Evolutionary conservation across 2,329 filamentous ascomycete genomes (phyloP), one percentile per base, ranked within the genome.

Genomic region (Paraphaeosphaeria minitans): DNA sequence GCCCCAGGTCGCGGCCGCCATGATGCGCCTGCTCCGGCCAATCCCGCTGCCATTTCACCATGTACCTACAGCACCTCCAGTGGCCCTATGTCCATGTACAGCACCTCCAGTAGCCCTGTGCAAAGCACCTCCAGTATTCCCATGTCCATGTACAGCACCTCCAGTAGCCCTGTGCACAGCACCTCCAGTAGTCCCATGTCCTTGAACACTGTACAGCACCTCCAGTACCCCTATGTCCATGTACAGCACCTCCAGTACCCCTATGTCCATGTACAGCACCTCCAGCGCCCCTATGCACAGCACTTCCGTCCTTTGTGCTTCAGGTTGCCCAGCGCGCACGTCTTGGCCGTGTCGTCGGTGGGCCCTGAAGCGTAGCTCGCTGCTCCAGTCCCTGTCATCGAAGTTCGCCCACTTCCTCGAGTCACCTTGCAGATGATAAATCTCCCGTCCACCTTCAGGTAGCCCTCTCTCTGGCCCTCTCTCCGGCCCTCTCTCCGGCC

Each of bases 1-100:
- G 48, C 12, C 12, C 33, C 14, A 50, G 12, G 33, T 27, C 10
- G 19, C 19, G 53, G 24, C 46, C 48, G 49, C 29, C 53, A 55
- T 43, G 21, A 45, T 48, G 46, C 53, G 41, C 24, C 14, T 33
- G 45, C 45, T 42, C 19, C 52, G 52, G 31, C 33, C 57, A 58
- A 58, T 61, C 55, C 58, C 61, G 51, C 51, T 45, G 22, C 50
- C 56, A 22, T 66, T 68, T n/a, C n/a, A n/a, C 60, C 43, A 22
- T 27, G 61, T n/a, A n/a, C n/a, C n/a, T 46, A 55, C 39, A 57
- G 53, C 59, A 63, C 53, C 61, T 57, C 55, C 61, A 43, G 24
- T 60, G 55, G 61, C 61, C 59, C n/a, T n/a, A n/a, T n/a, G 67
- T 68, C 60, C 43, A 22, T 27, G 61, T 46, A 55, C 39, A 57